Base-by-base conservation (phyloP, 2,329 filamentous ascomycete species). In the Claviceps africana region DNA sequence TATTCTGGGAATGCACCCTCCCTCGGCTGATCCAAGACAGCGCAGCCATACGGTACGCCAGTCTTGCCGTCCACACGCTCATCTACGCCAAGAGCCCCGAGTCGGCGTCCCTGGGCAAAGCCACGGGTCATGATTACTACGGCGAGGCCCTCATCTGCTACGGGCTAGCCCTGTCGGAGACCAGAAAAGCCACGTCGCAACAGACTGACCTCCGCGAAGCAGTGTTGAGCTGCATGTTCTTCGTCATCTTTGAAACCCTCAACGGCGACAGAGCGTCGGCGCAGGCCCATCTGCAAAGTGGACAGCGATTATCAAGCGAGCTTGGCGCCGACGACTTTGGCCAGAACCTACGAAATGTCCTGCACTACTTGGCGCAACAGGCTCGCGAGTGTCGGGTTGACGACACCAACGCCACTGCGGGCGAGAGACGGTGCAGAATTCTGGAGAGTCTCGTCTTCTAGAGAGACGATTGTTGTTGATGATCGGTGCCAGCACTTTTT, bases 201-300 rank as follows among this genome's bases (percentile, higher is more conserved):
- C 52, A 54, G 7, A 56, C 53, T 5, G 58, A 57, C 30, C 54
- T 64, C 2, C 57, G 57, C 11, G 59, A 63, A 2, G 64, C 65
- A 1, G 61, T 68, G 10, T 49, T 69, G 3, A 65, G 65, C 52
- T 68, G 63, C 51, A 59, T 70, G 47, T 62, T 70, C 43, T 69
- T 70, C 55, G 61, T 65, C 51, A 61, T 67, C 50, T 69, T 70
- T 50, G 67, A 70, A 51, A 60, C 62, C 2, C 51, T 69, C 40
- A 67, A 71, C 53, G 65, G 64, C 22, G 68, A 70, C 53, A 56
- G 58, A 10, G 57, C 59, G 21, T 63, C 62, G 1, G 67, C 67
- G 0, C 58, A 68, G 15, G 56, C 61, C 8, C 69, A 71, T 54
- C 59, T 70, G 47, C 61, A 59, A 47, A 65, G 64, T 51, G 69